Conservation (phyloP, 306 rosid genomes). For the Pterocarpus santalinus region DNA sequence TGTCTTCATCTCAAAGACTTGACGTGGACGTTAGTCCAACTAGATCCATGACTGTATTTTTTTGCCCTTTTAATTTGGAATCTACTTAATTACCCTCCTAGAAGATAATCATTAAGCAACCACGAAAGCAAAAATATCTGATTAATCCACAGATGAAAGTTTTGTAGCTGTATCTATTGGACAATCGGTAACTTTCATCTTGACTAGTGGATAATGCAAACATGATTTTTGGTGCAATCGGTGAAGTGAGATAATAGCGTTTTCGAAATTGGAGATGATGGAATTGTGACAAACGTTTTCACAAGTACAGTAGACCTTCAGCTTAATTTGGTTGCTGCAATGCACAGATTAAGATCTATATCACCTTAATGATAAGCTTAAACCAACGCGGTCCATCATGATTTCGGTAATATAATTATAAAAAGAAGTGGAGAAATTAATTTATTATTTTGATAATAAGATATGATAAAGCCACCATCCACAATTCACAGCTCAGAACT, state of each 20-base stretch:
- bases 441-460: too few relatives aligned
- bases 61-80: background rate
- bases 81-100: background rate
- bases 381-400: background rate
- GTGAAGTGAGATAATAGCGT: background rate
- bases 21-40: conserved; percentile 37
- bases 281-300: background rate
- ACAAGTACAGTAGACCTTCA: background rate
- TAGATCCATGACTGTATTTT: background rate
- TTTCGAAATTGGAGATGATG: background rate
- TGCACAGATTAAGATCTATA: background rate
- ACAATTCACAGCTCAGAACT: background rate
- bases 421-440: too few relatives aligned
- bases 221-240: background rate
- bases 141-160: background rate
- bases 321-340: background rate
- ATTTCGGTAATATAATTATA: background rate
- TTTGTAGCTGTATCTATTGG: background rate
- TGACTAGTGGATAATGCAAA: background rate
- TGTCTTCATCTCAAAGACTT: conserved; percentile 8
- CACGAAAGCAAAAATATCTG: background rate
- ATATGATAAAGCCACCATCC: background rate
- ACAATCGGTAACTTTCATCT: background rate
- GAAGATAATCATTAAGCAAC: background rate
- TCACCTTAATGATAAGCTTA: conserved; percentile 16